phyloP scores from a whole-genome alignment of 164 flowering plant genomes.

The Amborella trichopoda region DNA sequence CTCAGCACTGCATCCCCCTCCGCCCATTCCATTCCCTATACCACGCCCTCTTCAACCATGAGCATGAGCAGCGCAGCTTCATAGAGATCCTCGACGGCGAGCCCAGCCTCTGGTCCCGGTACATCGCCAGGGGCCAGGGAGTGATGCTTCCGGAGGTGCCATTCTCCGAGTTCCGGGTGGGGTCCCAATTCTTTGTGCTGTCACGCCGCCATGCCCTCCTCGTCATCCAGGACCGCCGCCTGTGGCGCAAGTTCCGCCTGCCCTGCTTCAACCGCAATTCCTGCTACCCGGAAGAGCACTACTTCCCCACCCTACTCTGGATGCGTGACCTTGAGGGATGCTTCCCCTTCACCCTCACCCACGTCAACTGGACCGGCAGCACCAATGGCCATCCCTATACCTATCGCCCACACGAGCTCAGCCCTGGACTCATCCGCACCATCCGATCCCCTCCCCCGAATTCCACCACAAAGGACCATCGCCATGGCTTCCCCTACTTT shows the following conservation, averaged over 20 bases:
- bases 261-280: slow-evolving; percentile 53
- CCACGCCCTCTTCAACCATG: slow-evolving; percentile 29
- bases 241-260: slow-evolving; percentile 71
- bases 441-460: slow-evolving; percentile 55
- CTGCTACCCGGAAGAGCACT: slow-evolving; percentile 95
- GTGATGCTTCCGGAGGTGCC: slow-evolving; percentile 77
- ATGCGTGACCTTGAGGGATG: slow-evolving; percentile 71
- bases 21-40: slow-evolving; percentile 64
- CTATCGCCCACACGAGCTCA: slow-evolving; percentile 42
- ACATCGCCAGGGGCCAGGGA: slow-evolving; percentile 46
- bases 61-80: slow-evolving; percentile 28
- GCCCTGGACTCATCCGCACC: slow-evolving; percentile 33
- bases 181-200: slow-evolving; percentile 76
- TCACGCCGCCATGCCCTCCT: slow-evolving; percentile 44
- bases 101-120: slow-evolving; percentile 23
- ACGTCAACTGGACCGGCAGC: slow-evolving; percentile 86
- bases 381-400: slow-evolving; percentile 70
- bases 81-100: slow-evolving; percentile 57
- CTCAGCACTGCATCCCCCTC: slow-evolving; percentile 82
- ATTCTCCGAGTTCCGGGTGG: slow-evolving; percentile 57
- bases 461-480: too few relatives aligned
- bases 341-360: slow-evolving; percentile 49
- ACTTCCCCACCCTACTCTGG: slow-evolving; percentile 72
- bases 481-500: slow-evolving; percentile 34
- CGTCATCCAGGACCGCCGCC: slow-evolving; percentile 43